Conservation (phyloP, 495 filamentous ascomycete genomes). For the Endocarpon pusillum region DNA sequence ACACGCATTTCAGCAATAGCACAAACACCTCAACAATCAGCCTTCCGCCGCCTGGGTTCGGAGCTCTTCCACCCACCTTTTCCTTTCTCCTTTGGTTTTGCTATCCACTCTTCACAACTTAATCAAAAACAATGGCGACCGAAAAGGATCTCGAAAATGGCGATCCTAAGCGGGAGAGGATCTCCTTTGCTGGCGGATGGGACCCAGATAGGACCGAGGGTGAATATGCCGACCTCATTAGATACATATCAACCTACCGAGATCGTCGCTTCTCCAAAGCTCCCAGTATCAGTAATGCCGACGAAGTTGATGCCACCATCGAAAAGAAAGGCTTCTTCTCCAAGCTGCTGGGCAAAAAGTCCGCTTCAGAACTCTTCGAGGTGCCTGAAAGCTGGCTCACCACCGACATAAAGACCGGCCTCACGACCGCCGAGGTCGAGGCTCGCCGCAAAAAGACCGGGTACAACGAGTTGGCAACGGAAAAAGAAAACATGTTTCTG, state of each 20-base stretch:
- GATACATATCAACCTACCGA: constrained; percentile 50
- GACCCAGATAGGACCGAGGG: constrained; percentile 22
- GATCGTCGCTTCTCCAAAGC: constrained; percentile 25
- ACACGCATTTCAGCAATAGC: too few species aligned
- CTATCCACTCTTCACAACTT: too few species aligned
- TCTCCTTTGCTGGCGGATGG: constrained; percentile 1
- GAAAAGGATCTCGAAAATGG: constrained; percentile 2
- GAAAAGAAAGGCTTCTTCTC: constrained; percentile 38
- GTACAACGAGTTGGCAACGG: constrained; percentile 57
- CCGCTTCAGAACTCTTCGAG: constrained; percentile 28
- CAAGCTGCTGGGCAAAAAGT: constrained; percentile 34
- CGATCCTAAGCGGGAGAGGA: constrained; percentile 2
- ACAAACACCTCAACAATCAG: too few species aligned
- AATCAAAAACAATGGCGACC: too few species aligned
- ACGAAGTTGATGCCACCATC: constrained; percentile 18
- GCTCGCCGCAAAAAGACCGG: constrained; percentile 47
- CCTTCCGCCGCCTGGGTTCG: too few species aligned
- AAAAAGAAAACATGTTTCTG: constrained; percentile 62
- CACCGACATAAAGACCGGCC: constrained; percentile 48
- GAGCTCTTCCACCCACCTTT: too few species aligned
- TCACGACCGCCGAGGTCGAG: constrained; percentile 41
- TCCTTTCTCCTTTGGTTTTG: too few species aligned
- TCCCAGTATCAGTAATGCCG: constrained; percentile 10
- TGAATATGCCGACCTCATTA: constrained; percentile 39
- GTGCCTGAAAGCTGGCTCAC: constrained; percentile 56